Conservation (phyloP, 1,139 yeast genomes). For the Geotrichum siamense region DNA sequence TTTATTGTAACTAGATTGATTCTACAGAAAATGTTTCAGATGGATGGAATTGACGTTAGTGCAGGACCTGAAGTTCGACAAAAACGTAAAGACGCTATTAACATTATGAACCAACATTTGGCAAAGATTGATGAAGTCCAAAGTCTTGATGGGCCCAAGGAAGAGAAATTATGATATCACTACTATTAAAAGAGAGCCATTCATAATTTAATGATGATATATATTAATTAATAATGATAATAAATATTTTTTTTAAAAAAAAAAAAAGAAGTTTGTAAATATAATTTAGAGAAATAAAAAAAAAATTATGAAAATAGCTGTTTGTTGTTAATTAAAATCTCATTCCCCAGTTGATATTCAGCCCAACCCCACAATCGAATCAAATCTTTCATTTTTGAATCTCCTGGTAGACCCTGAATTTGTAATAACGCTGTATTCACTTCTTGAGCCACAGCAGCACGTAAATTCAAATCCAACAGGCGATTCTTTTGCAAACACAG, state of each 20-base stretch:
- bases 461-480: conserved; percentile 32
- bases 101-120: conserved; percentile 34
- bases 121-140: conserved; percentile 29
- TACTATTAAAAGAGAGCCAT: no score
- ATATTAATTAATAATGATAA: neutral
- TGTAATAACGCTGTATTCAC: conserved; percentile 36
- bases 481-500: conserved; percentile 37
- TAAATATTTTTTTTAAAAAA: neutral
- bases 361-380: conserved; percentile 35
- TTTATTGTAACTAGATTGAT: conserved; percentile 19
- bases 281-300: neutral
- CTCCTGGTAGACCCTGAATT: conserved; percentile 32
- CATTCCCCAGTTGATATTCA: conserved; percentile 23
- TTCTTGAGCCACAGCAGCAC: conserved; percentile 34
- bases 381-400: conserved; percentile 32
- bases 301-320: conserved; percentile 4
- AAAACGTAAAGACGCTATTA: conserved; percentile 36
- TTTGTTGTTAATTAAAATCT: conserved; percentile 5
- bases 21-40: conserved; percentile 35
- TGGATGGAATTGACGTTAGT: conserved; percentile 37
- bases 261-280: neutral
- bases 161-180: neutral
- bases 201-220: no score
- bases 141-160: conserved; percentile 2
- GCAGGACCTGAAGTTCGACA: conserved; percentile 30